Conservation (phyloP, 2,329 filamentous ascomycete species). For the Aspergillus cejpii region DNA sequence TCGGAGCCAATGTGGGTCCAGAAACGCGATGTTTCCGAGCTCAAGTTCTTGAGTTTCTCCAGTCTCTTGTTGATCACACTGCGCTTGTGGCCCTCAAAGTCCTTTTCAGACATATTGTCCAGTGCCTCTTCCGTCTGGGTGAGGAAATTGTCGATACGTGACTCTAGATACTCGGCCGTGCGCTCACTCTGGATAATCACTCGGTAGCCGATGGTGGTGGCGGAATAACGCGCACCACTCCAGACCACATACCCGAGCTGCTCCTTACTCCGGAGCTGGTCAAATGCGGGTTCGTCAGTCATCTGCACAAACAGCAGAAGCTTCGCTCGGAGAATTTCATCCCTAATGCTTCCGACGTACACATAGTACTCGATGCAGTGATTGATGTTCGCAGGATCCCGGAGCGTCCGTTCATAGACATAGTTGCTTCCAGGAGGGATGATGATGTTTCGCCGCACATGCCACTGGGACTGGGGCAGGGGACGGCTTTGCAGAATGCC, state of each 20-base stretch:
- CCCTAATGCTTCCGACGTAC: constrained; percentile 61
- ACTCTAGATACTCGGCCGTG: constrained; percentile 73
- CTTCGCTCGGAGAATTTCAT: constrained; percentile 66
- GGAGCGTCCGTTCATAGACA: constrained; percentile 71
- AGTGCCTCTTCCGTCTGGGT: constrained; percentile 59
- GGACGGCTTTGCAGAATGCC: constrained; percentile 65
- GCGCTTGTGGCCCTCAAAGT: constrained; percentile 86
- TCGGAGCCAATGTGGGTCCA: constrained; percentile 82
- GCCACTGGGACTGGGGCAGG: constrained; percentile 72
- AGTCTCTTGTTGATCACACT: constrained; percentile 79
- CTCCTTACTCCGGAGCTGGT: constrained; percentile 92
- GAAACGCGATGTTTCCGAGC: constrained; percentile 72
- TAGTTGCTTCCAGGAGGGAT: constrained; percentile 75
- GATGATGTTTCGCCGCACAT: constrained; percentile 67
- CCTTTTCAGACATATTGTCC: constrained; percentile 67
- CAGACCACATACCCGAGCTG: constrained; percentile 97
- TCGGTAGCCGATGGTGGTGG: constrained; percentile 77
- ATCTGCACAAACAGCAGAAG: constrained; percentile 80
- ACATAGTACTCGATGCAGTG: constrained; percentile 76
- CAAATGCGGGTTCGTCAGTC: constrained; percentile 86
- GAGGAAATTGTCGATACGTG: constrained; percentile 80
- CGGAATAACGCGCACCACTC: constrained; percentile 63
- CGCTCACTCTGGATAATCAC: constrained; percentile 93
- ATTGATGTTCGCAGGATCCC: constrained; percentile 83
- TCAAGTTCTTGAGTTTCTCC: constrained; percentile 88